phyloP scores from a whole-genome alignment of 768 basidiomycete genomes.

The Myochromella boudieri region DNA sequence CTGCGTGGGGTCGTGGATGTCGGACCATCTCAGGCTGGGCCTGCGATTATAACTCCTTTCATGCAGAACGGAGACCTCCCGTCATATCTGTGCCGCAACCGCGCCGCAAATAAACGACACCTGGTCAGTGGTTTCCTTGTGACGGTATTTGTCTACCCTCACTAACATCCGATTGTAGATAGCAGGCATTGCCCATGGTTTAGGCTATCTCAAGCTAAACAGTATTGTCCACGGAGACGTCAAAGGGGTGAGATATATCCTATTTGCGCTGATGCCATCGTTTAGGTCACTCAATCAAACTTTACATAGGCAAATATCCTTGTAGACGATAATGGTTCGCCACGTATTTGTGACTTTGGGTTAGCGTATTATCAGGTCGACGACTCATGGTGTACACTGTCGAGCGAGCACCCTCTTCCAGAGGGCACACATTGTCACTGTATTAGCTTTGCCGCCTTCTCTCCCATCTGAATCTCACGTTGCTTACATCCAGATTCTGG shows the following conservation, averaged over 20 bases:
- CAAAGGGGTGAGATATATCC: constrained; percentile 8
- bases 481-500: background rate
- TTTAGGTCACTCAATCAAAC: background rate
- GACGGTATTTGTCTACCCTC: background rate
- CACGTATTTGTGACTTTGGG: constrained; percentile 12
- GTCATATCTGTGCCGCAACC: constrained; percentile 1
- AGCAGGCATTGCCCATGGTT: constrained; percentile 2
- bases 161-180: background rate
- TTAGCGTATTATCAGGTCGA: background rate
- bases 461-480: no score
- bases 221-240: constrained; percentile 8
- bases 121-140: constrained; percentile 2
- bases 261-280: background rate
- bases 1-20: constrained; percentile 2
- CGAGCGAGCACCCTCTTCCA: no score
- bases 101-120: background rate
- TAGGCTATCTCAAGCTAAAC: constrained; percentile 7
- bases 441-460: no score
- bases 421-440: no score
- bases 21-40: background rate
- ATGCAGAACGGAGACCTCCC: constrained; percentile 4
- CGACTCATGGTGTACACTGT: no score
- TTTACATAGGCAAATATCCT: constrained; percentile 5
- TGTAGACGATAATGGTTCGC: background rate
- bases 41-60: constrained; percentile 4